These are phyloP conservation scores for Ascochyta koolunga DNA, from an alignment of 2,329 filamentous ascomycete species.

Conservation along the genomic window DNA sequence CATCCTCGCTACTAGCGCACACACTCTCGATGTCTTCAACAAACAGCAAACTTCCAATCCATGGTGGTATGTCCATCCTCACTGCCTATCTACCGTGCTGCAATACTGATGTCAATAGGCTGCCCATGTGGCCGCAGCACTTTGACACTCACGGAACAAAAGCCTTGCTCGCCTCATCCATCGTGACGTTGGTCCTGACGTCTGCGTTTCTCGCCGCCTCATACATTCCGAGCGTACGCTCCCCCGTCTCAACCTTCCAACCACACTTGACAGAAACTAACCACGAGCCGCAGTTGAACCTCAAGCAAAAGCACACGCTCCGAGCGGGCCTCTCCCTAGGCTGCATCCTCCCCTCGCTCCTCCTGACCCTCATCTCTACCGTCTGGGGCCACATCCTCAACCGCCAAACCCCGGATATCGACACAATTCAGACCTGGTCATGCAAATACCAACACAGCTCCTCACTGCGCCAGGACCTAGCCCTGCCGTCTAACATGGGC, in stretches of 20 bases:
- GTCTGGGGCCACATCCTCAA: constrained; percentile 50
- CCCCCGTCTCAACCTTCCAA: background rate
- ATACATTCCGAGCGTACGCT: constrained; percentile 43
- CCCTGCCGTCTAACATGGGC: constrained; percentile 36
- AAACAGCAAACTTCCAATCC: constrained; percentile 51
- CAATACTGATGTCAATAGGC: constrained; percentile 1
- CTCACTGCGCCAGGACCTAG: constrained; percentile 29
- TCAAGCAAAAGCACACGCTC: constrained; percentile 44
- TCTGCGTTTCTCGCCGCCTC: constrained; percentile 41
- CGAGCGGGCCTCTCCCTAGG: constrained; percentile 47
- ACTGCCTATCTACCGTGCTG: background rate
- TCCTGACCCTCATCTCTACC: constrained; percentile 50
- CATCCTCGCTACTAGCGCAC: constrained; percentile 52
- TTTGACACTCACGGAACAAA: constrained; percentile 54
- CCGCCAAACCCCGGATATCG: constrained; percentile 39
- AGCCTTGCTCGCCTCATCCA: constrained; percentile 48
- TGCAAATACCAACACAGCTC: constrained; percentile 45
- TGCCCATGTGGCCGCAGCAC: constrained; percentile 56
- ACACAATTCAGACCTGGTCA: constrained; percentile 50
- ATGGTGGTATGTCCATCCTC: constrained; percentile 46
- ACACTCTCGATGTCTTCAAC: constrained; percentile 53
- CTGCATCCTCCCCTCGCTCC: constrained; percentile 44
- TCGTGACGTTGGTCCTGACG: constrained; percentile 49
- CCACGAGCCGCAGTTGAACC: constrained; percentile 36
- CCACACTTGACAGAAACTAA: background rate